Conservation (phyloP, 2,329 filamentous ascomycete species). For the Colletotrichum cereale region DNA sequence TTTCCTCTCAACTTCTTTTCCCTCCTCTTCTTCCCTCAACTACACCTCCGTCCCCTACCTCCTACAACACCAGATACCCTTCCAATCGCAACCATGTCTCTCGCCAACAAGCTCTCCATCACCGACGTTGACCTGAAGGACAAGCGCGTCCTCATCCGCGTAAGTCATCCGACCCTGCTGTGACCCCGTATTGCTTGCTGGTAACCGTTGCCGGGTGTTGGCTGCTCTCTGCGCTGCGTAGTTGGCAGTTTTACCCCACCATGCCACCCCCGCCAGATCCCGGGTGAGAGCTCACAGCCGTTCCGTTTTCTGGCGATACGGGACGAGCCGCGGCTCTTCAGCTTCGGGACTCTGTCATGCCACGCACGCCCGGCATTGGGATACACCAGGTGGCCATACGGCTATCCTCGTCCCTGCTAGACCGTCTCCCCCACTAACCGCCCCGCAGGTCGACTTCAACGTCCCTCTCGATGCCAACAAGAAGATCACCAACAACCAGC, state of each 20-base stretch:
- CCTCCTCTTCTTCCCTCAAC: slow-evolving; percentile 44
- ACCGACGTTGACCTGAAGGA: slow-evolving; percentile 96
- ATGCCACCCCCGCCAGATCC: slow-evolving; percentile 27
- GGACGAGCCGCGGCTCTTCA: slow-evolving; percentile 33
- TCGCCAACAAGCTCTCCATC: slow-evolving; percentile 98
- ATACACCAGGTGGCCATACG: not conserved
- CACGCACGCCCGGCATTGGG: slow-evolving; percentile 11
- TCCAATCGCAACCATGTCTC: slow-evolving; percentile 79
- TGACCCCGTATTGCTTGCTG: slow-evolving; percentile 19
- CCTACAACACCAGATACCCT: slow-evolving; percentile 34
- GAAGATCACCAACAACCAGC: slow-evolving; percentile 98
- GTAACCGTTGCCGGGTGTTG: not conserved
- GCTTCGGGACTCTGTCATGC: slow-evolving; percentile 13
- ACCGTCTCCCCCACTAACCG: slow-evolving; percentile 42
- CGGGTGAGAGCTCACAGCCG: slow-evolving; percentile 29
- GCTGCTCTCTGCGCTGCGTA: slow-evolving; percentile 7
- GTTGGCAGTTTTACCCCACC: slow-evolving; percentile 30
- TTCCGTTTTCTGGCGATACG: slow-evolving; percentile 40
- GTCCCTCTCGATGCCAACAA: slow-evolving; percentile 94
- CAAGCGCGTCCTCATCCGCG: slow-evolving; percentile 98
- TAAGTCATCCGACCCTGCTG: slow-evolving; percentile 62
- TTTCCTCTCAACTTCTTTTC: slow-evolving; percentile 31
- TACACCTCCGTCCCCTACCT: slow-evolving; percentile 28
- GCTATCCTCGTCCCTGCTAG: not conserved
- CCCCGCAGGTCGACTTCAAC: slow-evolving; percentile 94